Evolutionary conservation across 352 stramenopile species (phyloP).

Genomic region (Phytopythium aichiense): DNA sequence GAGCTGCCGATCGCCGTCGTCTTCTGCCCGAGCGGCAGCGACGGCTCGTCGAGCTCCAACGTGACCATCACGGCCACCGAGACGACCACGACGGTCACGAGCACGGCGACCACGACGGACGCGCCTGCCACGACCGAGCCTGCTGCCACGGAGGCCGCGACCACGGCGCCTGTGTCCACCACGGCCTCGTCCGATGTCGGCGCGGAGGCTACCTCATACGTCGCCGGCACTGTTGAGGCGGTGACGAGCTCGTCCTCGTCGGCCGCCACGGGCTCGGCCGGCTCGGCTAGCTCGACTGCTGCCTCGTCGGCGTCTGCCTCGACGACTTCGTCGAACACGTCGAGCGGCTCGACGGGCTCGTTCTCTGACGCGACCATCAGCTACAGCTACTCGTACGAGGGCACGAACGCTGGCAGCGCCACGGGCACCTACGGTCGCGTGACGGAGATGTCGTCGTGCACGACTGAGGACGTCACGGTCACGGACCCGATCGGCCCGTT

Average conservation of each 20-base stretch:
- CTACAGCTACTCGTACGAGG: conserved; percentile 42
- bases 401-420: conserved; percentile 25
- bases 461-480: conserved; percentile 27
- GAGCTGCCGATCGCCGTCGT: conserved; percentile 30
- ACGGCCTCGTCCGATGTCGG: conserved; percentile 10
- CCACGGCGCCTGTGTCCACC: conserved; percentile 7
- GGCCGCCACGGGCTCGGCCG: conserved; percentile 11
- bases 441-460: conserved; percentile 27
- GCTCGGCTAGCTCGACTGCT: conserved; percentile 5
- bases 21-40: conserved; percentile 34
- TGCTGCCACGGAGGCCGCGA: neutral
- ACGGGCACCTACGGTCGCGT: conserved; percentile 42
- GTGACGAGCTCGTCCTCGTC: conserved; percentile 10
- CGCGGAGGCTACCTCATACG: neutral
- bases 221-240: neutral
- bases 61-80: conserved; percentile 12
- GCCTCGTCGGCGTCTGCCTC: neutral
- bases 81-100: conserved; percentile 1
- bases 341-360: conserved; percentile 13
- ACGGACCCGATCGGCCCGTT: conserved; percentile 37
- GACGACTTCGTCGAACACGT: conserved; percentile 4
- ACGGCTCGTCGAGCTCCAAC: conserved; percentile 11
- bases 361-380: conserved; percentile 40
- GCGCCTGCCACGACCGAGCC: conserved; percentile 7
- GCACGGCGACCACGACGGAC: conserved; percentile 9